Percentiles rank a stretch among this genome's conserved stretches.
These are phyloP conservation scores for Cyclotella sp. DNA, from an alignment of 108 stramenopile species.

Conservation along the genomic window DNA sequence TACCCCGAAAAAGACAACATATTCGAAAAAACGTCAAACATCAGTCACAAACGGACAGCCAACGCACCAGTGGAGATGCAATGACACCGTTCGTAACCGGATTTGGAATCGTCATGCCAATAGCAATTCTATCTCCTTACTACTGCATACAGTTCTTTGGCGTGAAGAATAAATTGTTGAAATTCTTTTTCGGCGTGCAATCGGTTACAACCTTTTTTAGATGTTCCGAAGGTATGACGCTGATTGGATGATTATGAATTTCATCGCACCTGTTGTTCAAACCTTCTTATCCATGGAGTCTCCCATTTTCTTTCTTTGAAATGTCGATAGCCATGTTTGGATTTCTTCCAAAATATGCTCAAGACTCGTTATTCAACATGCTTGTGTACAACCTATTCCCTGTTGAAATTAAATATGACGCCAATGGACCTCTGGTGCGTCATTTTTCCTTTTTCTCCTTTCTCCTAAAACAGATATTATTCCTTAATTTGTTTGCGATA, in stretches of 20 bases:
- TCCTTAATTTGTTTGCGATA: background rate
- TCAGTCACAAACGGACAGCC: background rate
- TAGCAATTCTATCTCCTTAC: conserved; percentile 26
- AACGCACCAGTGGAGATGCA: background rate
- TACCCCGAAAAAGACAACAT: conserved; percentile 19
- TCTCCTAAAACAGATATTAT: background rate
- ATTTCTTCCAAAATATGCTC: conserved; percentile 31
- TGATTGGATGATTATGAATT: background rate
- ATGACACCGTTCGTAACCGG: conserved; percentile 16
- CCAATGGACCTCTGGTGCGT: conserved; percentile 21
- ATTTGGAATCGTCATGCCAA: conserved; percentile 43
- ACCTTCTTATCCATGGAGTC: background rate
- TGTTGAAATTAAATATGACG: conserved; percentile 36
- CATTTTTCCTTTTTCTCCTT: background rate
- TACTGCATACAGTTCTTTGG: conserved; percentile 17
- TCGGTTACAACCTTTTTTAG: conserved; percentile 30
- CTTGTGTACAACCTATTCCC: conserved; percentile 40
- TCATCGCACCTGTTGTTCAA: background rate
- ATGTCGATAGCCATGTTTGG: conserved; percentile 40
- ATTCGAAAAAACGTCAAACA: background rate
- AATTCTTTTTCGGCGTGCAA: conserved; percentile 34
- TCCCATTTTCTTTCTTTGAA: background rate
- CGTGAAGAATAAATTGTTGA: conserved; percentile 35
- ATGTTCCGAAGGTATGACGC: conserved; percentile 36
- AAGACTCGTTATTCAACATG: conserved; percentile 34